These are phyloP conservation scores for Westerdykella sp. DNA, from an alignment of 2,329 filamentous ascomycete genomes.

Conservation along the genomic window DNA sequence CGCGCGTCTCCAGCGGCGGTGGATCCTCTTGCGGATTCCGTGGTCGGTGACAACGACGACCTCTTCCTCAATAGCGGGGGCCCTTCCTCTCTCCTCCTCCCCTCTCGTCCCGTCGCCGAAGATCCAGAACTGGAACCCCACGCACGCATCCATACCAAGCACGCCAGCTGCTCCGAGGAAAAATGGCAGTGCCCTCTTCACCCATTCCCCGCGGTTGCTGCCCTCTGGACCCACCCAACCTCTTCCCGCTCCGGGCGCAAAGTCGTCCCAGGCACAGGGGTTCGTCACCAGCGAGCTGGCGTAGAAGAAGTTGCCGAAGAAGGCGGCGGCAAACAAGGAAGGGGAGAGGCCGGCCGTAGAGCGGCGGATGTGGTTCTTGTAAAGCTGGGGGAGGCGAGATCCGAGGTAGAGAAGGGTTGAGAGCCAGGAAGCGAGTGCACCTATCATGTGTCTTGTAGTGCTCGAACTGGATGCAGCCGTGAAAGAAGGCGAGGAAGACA, in stretches of 20 bases:
- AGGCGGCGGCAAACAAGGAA: slow-evolving; percentile 59
- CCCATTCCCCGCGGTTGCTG: slow-evolving; percentile 51
- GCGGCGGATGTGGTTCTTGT: slow-evolving; percentile 58
- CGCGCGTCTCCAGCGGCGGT: slow-evolving; percentile 52
- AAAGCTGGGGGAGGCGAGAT: slow-evolving; percentile 51
- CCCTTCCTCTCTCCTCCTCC: slow-evolving; percentile 4
- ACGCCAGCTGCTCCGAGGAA: slow-evolving; percentile 62
- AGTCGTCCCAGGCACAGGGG: slow-evolving; percentile 56
- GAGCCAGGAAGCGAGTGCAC: slow-evolving; percentile 40
- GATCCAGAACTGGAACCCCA: slow-evolving; percentile 57
- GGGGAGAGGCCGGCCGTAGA: slow-evolving; percentile 60
- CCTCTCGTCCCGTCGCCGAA: slow-evolving; percentile 45
- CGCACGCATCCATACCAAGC: slow-evolving; percentile 54
- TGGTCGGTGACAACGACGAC: slow-evolving; percentile 41
- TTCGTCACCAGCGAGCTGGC: slow-evolving; percentile 57
- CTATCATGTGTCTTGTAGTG: slow-evolving; percentile 32
- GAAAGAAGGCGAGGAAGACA: background rate
- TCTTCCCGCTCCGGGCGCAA: slow-evolving; percentile 47
- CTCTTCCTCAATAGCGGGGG: slow-evolving; percentile 33
- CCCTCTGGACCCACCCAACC: slow-evolving; percentile 56
- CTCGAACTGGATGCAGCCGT: slow-evolving; percentile 12
- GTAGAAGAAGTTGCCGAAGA: slow-evolving; percentile 64
- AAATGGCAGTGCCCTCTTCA: slow-evolving; percentile 55
- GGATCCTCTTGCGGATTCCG: slow-evolving; percentile 23
- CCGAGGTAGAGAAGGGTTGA: slow-evolving; percentile 39